Base-by-base conservation (phyloP, 1,284 basidiomycete species). In the Lentinus polychrous region DNA sequence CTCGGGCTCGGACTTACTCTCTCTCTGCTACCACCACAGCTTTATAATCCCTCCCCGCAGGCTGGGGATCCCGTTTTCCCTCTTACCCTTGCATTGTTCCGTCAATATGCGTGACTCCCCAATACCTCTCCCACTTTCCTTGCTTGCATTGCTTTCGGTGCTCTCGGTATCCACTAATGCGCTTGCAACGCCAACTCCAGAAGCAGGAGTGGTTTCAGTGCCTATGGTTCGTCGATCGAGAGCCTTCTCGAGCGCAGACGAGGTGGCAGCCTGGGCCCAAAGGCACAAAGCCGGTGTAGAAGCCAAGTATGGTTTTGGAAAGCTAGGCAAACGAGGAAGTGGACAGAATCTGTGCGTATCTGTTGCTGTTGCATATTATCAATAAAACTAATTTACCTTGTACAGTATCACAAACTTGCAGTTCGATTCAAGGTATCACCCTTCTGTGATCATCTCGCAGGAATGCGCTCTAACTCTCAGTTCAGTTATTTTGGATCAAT, bases 401-500 rank as follows among this genome's bases (percentile, higher is more conserved):
- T 39, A n/a, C n/a, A 65, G 63, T 12, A 51, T 66, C 22, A 62
- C 60, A 24, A 59, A 66, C 51, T 54, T 63, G 50, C 52, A 57
- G 27, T 55, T 55, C 10, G 64, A 66, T 49, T 61, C 63, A 14
- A 64, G 51, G 56, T 60, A 37, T 14, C 53, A 51, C 15, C 10
- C 33, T 23, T 31, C n/a, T 18, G 27, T 23, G 2, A 12, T 15
- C n/a, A 18, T 22, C 15, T 5, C 12, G 17, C 14, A 32, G 32
- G 2, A 23, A 46, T 27, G 22, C 43, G n/a, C 22, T 44, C 32
- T 15, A 23, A 39, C 11, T 18, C 7, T 39, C 23, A 11, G 3
- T 5, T 22, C 40, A 70, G 70, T 33, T 71, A 69, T 50, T 70
- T 64, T 49, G 70, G 71, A 33, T 65, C 70, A 40, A 45, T 72